Conservation (phyloP, 805 yeast genomes). For the Candida lessepsii region DNA sequence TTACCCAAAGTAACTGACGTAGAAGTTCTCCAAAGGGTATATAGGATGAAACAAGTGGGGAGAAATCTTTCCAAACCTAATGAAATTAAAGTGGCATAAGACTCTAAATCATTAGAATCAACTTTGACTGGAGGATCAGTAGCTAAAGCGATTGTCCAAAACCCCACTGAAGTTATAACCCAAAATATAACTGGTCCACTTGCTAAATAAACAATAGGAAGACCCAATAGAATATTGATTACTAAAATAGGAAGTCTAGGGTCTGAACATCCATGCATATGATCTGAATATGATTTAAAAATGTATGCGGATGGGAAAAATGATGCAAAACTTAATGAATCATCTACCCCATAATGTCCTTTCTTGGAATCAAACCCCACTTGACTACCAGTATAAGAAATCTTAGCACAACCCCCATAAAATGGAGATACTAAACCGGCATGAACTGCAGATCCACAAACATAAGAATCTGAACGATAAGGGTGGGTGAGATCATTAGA, state of each 20-base stretch:
- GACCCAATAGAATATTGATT: constrained; percentile 61
- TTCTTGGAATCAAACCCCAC: constrained; percentile 43
- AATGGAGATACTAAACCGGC: constrained; percentile 73
- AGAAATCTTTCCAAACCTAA: constrained; percentile 70
- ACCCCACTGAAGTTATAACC: constrained; percentile 62
- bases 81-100: constrained; percentile 62
- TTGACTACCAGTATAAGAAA: constrained; percentile 57
- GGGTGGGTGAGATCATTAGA: constrained; percentile 50
- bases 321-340: constrained; percentile 58
- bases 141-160: constrained; percentile 76
- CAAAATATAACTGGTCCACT: constrained; percentile 48
- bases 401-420: constrained; percentile 75
- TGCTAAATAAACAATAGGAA: constrained; percentile 58
- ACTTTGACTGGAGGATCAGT: constrained; percentile 76
- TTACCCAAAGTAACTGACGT: constrained; percentile 46
- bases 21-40: constrained; percentile 64
- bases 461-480: constrained; percentile 84
- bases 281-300: constrained; percentile 44
- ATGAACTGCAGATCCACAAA: constrained; percentile 89
- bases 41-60: constrained; percentile 70
- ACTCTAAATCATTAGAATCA: constrained; percentile 51
- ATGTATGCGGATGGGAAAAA: constrained; percentile 74
- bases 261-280: constrained; percentile 60
- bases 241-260: constrained; percentile 57
- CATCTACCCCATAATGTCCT: constrained; percentile 55